Percentiles rank a stretch among this genome's conserved stretches.
phyloP scores from a whole-genome alignment of 192 early-diverging fungal genomes.

The Linderina pennispora region DNA sequence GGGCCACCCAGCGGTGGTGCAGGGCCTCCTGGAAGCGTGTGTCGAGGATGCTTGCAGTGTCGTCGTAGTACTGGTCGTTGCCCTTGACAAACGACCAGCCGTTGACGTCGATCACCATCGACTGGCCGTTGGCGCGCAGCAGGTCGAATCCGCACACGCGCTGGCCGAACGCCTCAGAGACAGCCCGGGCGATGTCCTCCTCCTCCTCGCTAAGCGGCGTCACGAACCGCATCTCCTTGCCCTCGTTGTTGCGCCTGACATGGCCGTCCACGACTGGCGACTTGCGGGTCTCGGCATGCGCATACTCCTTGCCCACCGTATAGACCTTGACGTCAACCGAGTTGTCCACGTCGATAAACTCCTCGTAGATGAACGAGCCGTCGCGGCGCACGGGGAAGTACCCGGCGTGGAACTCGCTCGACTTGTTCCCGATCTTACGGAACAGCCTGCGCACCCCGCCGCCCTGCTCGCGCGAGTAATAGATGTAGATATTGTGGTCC shows the following conservation, averaged over 20 bases:
- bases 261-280: slow-evolving; percentile 94
- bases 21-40: slow-evolving; percentile 71
- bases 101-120: slow-evolving; percentile 96
- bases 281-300: slow-evolving; percentile 95
- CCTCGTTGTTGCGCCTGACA: slow-evolving; percentile 92
- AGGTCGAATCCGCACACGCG: slow-evolving; percentile 95
- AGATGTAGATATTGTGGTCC: slow-evolving; percentile 96
- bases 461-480: slow-evolving; percentile 75
- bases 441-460: slow-evolving; percentile 77
- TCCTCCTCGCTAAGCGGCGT: slow-evolving; percentile 76
- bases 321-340: slow-evolving; percentile 98
- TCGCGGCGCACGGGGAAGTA: slow-evolving; percentile 60
- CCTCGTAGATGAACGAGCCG: slow-evolving; percentile 89
- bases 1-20: slow-evolving; percentile 50
- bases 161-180: slow-evolving; percentile 83
- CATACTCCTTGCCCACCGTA: slow-evolving; percentile 83
- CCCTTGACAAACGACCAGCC: slow-evolving; percentile 99
- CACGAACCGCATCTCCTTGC: slow-evolving; percentile 95
- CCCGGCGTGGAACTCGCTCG: slow-evolving; percentile 78
- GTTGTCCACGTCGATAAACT: slow-evolving; percentile 91
- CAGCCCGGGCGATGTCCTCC: slow-evolving; percentile 63
- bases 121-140: slow-evolving; percentile 67
- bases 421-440: slow-evolving; percentile 92
- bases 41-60: slow-evolving; percentile 69
- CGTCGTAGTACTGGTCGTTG: slow-evolving; percentile 87